Conservation (phyloP, 441 rosid species). For the Viola pubescens region DNA sequence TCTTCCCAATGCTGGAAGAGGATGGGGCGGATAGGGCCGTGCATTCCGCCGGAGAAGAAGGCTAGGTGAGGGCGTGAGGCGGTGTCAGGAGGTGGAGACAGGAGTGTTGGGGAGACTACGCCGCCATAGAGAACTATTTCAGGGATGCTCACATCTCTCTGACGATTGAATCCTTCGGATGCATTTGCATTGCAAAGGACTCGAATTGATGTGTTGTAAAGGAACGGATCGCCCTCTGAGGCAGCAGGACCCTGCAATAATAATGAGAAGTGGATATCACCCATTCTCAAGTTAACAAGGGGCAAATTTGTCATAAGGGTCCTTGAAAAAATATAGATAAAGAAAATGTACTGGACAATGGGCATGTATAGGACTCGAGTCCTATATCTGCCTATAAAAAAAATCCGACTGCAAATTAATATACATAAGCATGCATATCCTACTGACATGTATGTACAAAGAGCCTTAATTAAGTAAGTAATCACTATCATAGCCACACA, state of each 20-base stretch:
- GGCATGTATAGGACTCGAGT: too few relatives aligned
- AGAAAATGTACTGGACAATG: too few relatives aligned
- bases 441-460: too few relatives aligned
- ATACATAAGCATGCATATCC: too few relatives aligned
- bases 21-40: conserved; percentile 61
- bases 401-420: too few relatives aligned
- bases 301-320: too few relatives aligned
- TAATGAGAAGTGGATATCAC: neutral
- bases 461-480: too few relatives aligned
- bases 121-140: conserved; percentile 65
- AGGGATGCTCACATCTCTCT: conserved; percentile 74
- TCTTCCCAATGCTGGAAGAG: conserved; percentile 69
- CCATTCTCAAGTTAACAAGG: neutral
- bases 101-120: conserved; percentile 36
- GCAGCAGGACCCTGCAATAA: conserved; percentile 63
- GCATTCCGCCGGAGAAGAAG: conserved; percentile 81
- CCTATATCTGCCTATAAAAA: too few relatives aligned
- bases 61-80: conserved; percentile 44
- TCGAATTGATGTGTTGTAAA: conserved; percentile 64
- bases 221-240: conserved; percentile 37
- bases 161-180: conserved; percentile 82
- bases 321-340: too few relatives aligned
- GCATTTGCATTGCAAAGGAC: conserved; percentile 85
- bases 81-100: conserved; percentile 27
- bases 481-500: too few relatives aligned